A percentile compares a stretch with the other conserved stretches of the same genome.
Conservation (phyloP, 139 green algal species). For the Chlorella vulgaris region DNA sequence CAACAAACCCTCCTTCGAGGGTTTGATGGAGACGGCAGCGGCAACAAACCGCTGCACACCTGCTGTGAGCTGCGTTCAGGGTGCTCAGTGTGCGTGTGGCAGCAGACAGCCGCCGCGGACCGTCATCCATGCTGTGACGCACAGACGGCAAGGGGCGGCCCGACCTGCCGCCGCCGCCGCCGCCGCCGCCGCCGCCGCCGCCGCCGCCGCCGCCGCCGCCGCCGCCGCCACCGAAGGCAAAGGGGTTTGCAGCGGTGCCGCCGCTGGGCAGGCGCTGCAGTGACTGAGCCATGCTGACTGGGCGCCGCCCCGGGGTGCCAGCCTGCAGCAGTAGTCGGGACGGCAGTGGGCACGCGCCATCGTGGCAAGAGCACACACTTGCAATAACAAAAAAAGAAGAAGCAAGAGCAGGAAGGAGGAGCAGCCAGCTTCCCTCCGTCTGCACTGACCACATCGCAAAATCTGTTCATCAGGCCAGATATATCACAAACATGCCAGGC, state of each 20-base stretch:
- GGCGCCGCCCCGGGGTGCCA: not conserved
- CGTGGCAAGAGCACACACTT: too few relatives aligned
- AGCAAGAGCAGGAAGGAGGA: too few relatives aligned
- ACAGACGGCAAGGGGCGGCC: too few relatives aligned
- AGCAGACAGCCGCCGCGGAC: not conserved
- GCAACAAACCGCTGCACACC: too few relatives aligned
- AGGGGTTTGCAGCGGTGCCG: too few relatives aligned
- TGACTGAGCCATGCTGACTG: not conserved
- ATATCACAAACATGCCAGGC: too few relatives aligned
- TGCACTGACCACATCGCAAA: not conserved
- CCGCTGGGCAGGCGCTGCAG: not conserved
- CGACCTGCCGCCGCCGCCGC: not conserved
- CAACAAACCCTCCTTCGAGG: too few relatives aligned
- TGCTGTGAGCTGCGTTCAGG: not conserved
- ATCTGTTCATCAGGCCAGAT: too few relatives aligned
- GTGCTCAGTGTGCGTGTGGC: not conserved
- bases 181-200: not conserved
- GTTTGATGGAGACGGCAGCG: too few relatives aligned
- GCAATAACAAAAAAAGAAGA: too few relatives aligned
- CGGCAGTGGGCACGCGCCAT: not conserved
- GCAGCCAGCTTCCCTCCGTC: too few relatives aligned
- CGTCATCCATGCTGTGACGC: slow-evolving; percentile 29
- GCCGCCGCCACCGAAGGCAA: not conserved
- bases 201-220: not conserved
- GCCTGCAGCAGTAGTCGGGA: not conserved